Conservation (phyloP, 148 eudicot genomes). For the Rhododendron mucronatum region DNA sequence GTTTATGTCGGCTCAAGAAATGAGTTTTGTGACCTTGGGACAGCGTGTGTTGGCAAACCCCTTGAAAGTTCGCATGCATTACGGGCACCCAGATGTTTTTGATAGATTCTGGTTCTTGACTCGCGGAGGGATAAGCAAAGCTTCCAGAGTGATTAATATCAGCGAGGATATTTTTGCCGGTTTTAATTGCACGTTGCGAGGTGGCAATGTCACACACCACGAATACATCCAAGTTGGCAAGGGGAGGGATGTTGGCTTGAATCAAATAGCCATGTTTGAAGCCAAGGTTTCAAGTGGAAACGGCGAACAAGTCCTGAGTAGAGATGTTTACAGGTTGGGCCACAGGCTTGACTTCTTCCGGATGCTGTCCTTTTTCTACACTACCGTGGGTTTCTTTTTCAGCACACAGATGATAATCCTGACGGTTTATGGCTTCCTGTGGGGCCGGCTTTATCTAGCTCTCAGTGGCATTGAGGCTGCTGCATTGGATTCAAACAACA, state of each 20-base stretch:
- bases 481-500: slow-evolving; percentile 33
- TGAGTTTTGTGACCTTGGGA: slow-evolving; percentile 89
- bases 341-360: slow-evolving; percentile 89
- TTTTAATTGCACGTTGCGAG: slow-evolving; percentile 83
- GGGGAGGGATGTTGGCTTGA: slow-evolving; percentile 93
- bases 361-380: slow-evolving; percentile 83
- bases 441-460: slow-evolving; percentile 83
- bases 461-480: slow-evolving; percentile 78
- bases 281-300: slow-evolving; percentile 91
- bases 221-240: slow-evolving; percentile 93
- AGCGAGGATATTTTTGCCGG: slow-evolving; percentile 98
- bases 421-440: slow-evolving; percentile 84
- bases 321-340: slow-evolving; percentile 88
- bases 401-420: slow-evolving; percentile 80
- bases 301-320: slow-evolving; percentile 82
- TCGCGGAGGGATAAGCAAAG: slow-evolving; percentile 90
- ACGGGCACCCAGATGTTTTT: slow-evolving; percentile 95
- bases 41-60: slow-evolving; percentile 96
- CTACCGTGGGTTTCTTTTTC: slow-evolving; percentile 85
- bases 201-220: slow-evolving; percentile 91
- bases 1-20: slow-evolving; percentile 97
- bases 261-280: slow-evolving; percentile 91
- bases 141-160: slow-evolving; percentile 82
- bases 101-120: slow-evolving; percentile 93
- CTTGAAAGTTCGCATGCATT: slow-evolving; percentile 86